Evolutionary conservation across 2,329 filamentous ascomycete species (phyloP), one percentile per base, ranked within the genome.

Genomic region (Sporothrix schenckii): DNA sequence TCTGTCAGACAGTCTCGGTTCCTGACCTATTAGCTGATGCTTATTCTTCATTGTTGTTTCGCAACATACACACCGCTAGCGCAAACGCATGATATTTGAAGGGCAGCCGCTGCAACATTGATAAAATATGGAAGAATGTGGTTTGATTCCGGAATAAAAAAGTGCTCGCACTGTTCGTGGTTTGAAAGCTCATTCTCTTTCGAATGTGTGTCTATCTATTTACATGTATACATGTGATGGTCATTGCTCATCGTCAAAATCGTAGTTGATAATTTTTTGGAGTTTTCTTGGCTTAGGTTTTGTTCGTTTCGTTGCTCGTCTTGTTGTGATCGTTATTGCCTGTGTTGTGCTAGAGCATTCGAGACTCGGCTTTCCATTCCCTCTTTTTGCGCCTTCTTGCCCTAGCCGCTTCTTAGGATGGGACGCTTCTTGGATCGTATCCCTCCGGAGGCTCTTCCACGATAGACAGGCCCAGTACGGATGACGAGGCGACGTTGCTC

Each of bases 391-490:
- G 14, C 44, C 5, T 49, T 2, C 49, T n/a, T n/a, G 49, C 49
- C 9, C 19, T 10, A 21, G 54, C 27, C 39, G n/a, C 14, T 3
- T 47, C n/a, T 47, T 11, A 63, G 3, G 58, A 27, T 39, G 58
- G n/a, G 13, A 21, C 41, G 44, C 67, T 49, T n/a, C 58, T 69
- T 13, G 66, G 54, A 16, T 61, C 39, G 47, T 47, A 16, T 13
- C 67, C 70, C 10, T 77, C 75, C 16, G 70, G 71, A 3, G 76
- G 75, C 66, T 80, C 80, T 4, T 75, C 73, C 2, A 79, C 76
- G 2, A 78, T 74, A 4, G 78, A 75, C 14, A 81, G 75, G 4
- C 73, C 58, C 1, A 72, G 68, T 19, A 74, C 73, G 1, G 71
- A 68, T 7, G 70, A 61, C 0, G 72, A 69, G 3, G 70, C 70